A percentile compares a stretch with the other conserved stretches of the same genome.
These are phyloP conservation scores for Mesembryanthemum crystallinum DNA, from an alignment of 148 eudicot genomes.

Conservation along the genomic window DNA sequence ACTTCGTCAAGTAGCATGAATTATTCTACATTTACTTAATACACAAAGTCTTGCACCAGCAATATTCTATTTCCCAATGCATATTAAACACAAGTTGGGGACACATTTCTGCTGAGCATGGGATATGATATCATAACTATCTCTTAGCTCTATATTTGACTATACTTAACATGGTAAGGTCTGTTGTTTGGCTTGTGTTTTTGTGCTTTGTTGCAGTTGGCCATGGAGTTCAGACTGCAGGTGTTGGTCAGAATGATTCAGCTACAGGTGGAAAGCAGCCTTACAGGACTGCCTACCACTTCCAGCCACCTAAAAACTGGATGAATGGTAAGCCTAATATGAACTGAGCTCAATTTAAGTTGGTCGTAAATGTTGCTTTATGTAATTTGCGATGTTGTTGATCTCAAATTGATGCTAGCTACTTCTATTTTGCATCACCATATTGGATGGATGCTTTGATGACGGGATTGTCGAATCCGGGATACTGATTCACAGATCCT, in stretches of 20 bases:
- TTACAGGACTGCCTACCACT: constrained; percentile 33
- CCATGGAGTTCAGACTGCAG: constrained; percentile 19
- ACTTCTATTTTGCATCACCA: not conserved
- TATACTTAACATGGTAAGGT: not conserved
- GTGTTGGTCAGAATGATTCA: constrained; percentile 1
- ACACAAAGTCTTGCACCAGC: not conserved
- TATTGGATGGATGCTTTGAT: not conserved
- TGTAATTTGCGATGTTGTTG: not conserved
- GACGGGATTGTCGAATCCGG: constrained; percentile 5
- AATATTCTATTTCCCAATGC: constrained; percentile 12
- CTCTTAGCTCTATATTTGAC: not conserved
- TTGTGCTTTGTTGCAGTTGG: constrained; percentile 11
- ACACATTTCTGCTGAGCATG: not conserved
- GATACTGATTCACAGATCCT: constrained; percentile 35
- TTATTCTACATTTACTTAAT: not conserved
- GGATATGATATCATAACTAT: not conserved
- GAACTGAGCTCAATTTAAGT: not conserved
- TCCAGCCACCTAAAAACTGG: constrained; percentile 38
- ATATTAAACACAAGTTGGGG: constrained; percentile 7
- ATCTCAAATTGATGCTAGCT: not conserved
- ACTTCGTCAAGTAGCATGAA: not conserved
- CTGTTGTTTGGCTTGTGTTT: constrained; percentile 15
- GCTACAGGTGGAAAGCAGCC: constrained; percentile 11
- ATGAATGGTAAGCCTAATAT: constrained; percentile 28
- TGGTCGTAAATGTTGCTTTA: not conserved